Percentiles rank a stretch among this genome's conserved stretches.
phyloP scores from a whole-genome alignment of 2,329 filamentous ascomycete genomes.

The Thielaviopsis punctulata region DNA sequence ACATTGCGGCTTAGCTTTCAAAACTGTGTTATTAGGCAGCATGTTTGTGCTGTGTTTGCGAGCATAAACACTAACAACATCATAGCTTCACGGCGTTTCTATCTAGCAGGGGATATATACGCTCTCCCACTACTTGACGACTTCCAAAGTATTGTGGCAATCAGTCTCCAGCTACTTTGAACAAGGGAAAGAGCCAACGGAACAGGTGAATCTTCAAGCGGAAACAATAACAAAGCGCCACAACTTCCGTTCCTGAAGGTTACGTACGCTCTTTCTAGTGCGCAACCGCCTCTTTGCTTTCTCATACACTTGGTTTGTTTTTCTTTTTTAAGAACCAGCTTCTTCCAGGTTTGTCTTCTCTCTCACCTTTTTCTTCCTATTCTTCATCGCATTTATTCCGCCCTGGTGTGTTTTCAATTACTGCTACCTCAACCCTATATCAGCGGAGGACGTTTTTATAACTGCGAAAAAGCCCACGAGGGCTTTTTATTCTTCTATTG shows the following conservation, averaged over 20 bases:
- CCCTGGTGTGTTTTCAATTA: not conserved
- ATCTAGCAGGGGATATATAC: not conserved
- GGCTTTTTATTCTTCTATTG: not conserved
- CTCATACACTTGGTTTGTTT: not conserved
- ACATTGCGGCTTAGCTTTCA: not conserved
- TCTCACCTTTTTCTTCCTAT: not conserved
- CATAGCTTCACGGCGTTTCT: not conserved
- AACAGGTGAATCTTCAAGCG: not conserved
- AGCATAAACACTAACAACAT: not conserved
- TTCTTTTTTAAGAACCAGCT: not conserved
- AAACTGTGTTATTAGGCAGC: not conserved
- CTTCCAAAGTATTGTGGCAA: too few species aligned
- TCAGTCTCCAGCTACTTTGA: too few species aligned
- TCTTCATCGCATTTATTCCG: not conserved
- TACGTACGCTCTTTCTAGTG: not conserved
- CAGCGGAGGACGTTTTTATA: not conserved
- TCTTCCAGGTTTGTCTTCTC: not conserved
- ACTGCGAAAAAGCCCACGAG: not conserved
- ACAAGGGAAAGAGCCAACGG: not conserved
- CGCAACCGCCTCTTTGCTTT: not conserved
- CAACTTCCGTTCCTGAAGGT: not conserved
- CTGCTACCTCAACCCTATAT: not conserved
- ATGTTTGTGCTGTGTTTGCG: not conserved
- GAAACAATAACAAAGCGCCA: not conserved
- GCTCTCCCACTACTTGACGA: not conserved